Evolutionary conservation across 257 asterid species (phyloP).

Genomic region (Solanum chaucha): DNA sequence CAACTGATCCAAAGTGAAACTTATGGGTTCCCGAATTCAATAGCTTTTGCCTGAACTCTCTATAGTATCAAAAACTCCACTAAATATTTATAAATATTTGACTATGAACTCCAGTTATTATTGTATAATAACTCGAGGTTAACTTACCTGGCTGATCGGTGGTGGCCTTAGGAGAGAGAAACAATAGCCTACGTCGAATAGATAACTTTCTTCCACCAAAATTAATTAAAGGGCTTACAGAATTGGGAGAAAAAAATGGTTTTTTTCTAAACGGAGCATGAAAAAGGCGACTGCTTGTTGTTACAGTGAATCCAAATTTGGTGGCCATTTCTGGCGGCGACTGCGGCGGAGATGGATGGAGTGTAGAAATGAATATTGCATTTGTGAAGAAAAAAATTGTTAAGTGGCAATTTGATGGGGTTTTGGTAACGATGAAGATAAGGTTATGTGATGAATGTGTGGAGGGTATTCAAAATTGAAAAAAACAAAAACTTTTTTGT

Average conservation of each 20-base stretch:
- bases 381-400: conserved; percentile 9
- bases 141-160: conserved; percentile 73
- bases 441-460: conserved; percentile 65
- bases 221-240: not conserved
- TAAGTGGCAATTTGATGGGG: conserved; percentile 14
- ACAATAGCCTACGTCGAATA: conserved; percentile 27
- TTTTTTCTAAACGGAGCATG: conserved; percentile 31
- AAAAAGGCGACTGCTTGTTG: conserved; percentile 38
- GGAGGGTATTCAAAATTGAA: conserved; percentile 36
- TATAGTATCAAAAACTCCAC: not conserved
- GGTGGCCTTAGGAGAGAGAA: conserved; percentile 57
- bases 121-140: not conserved
- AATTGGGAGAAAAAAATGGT: conserved; percentile 15
- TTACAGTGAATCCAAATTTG: conserved; percentile 35
- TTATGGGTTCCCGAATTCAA: not conserved
- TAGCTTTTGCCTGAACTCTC: not conserved
- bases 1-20: not conserved
- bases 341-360: not conserved
- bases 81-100: too few relatives aligned
- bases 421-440: conserved; percentile 18
- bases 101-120: not conserved
- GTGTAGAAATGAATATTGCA: conserved; percentile 19
- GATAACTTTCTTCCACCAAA: conserved; percentile 20
- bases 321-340: conserved; percentile 59
- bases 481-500: not conserved